Conservation (phyloP, 2,329 filamentous ascomycete species). For the Clonostachys rosea region DNA sequence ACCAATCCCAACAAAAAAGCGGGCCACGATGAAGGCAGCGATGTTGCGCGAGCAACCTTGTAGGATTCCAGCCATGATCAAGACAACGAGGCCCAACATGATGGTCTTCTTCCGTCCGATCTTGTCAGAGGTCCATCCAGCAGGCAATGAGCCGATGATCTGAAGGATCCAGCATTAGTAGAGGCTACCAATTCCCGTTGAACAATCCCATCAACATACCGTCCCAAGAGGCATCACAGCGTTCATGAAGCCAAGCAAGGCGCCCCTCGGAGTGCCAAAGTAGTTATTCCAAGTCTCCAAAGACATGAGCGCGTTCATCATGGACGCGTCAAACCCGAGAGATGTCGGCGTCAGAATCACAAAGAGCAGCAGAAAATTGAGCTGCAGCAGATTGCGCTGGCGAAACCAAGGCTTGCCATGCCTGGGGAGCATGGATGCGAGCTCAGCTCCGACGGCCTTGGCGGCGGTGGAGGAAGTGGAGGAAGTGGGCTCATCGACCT, state of each 20-base stretch:
- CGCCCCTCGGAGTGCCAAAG: constrained; percentile 19
- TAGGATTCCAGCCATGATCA: not conserved
- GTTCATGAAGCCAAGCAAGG: constrained; percentile 17
- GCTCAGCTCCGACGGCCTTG: not conserved
- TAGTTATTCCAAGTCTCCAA: constrained; percentile 29
- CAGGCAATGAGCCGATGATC: constrained; percentile 17
- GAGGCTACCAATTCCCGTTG: no score
- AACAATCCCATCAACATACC: constrained; percentile 1
- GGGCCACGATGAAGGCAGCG: constrained; percentile 27
- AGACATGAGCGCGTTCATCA: constrained; percentile 34
- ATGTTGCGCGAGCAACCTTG: constrained; percentile 25
- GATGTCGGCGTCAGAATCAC: not conserved
- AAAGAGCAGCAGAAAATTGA: constrained; percentile 30
- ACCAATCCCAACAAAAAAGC: constrained; percentile 20
- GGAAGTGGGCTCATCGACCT: no score
- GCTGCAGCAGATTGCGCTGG: constrained; percentile 27
- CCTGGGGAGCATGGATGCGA: constrained; percentile 23
- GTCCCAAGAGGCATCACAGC: constrained; percentile 21
- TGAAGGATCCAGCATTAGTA: no score
- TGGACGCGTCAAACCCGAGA: constrained; percentile 12
- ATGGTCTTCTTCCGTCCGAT: constrained; percentile 28
- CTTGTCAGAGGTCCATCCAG: constrained; percentile 25
- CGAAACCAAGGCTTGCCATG: constrained; percentile 30
- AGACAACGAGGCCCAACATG: constrained; percentile 20
- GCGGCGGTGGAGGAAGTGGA: constrained; percentile 5